These are phyloP conservation scores for Epichloe glyceriae DNA, from an alignment of 2,329 filamentous ascomycete species.

Conservation along the genomic window DNA sequence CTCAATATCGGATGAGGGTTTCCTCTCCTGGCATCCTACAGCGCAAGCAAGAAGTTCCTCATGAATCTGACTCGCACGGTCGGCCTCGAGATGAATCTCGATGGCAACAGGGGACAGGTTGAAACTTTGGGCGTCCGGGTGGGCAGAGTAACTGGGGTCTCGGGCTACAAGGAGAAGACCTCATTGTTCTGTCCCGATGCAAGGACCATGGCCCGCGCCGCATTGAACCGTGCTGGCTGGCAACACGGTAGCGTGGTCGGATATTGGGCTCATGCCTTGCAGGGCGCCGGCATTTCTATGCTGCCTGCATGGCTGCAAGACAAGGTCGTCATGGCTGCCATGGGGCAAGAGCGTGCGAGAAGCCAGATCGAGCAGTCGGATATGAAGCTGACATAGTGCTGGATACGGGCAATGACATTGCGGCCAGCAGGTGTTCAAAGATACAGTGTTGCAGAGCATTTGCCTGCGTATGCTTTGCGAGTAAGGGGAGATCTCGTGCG, in stretches of 20 bases:
- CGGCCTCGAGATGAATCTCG: constrained; percentile 26
- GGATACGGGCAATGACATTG: too few species aligned
- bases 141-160: constrained; percentile 9
- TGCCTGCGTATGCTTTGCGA: too few species aligned
- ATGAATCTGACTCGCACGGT: constrained; percentile 22
- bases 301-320: neutral
- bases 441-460: too few species aligned
- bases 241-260: constrained; percentile 8
- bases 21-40: constrained; percentile 34
- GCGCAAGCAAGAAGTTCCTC: constrained; percentile 32
- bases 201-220: constrained; percentile 7
- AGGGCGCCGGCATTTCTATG: neutral
- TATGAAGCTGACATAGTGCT: neutral
- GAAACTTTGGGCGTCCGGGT: neutral
- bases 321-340: neutral
- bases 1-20: constrained; percentile 29
- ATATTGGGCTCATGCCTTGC: constrained; percentile 10
- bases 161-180: constrained; percentile 7
- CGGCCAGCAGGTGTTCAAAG: too few species aligned
- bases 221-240: constrained; percentile 6
- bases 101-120: neutral
- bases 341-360: neutral
- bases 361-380: too few species aligned
- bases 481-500: too few species aligned
- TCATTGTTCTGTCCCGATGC: constrained; percentile 10